Base-by-base conservation (phyloP, 2,329 filamentous ascomycete species). In the Pezicula rhizophila region DNA sequence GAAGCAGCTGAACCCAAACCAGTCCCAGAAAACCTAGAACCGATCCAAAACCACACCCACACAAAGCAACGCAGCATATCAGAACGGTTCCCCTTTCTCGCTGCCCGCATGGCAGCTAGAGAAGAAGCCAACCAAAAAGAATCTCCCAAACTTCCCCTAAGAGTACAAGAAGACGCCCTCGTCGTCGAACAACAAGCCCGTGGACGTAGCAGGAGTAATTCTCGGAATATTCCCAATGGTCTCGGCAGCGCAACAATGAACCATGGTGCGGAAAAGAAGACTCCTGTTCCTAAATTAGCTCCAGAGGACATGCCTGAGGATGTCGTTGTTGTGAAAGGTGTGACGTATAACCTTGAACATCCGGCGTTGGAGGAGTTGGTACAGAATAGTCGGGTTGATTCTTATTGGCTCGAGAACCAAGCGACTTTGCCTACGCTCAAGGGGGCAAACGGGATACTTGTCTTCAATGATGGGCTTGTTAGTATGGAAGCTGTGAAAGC, bases 191-290 rank as follows among this genome's bases (percentile, higher is more conserved):
- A 42, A 28, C 23, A 20, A 42, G 11, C 28, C 28, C 28, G 28
- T 42, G 25, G 23, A 17, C 12, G n/a, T 26, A 25, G 25, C 6
- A 35, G 28, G 28, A 31, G 28, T 31, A 31, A 31, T 10, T 34
- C 37, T 17, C 17, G 17, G 28, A 46, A 25, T 7, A n/a, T 46
- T 18, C 38, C 48, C 12, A 46, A 46, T 38, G 48, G 48, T 8
- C 43, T 50, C 17, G 39, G 48, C n/a, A 43, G 28, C 31, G 48
- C 43, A n/a, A 49, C 48, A 3, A 49, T 49, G 43, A 46, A 46
- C 35, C 48, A 50, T 15, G 44, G 48, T 3, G 17, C 38, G 4
- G 48, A 50, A 8, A 39, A 26, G 40, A 26, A 15, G 20, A 25
- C 20, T 7, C 25, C 25, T 28, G 20, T 25, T 11, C 20, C 25